These are phyloP conservation scores for Fagus sylvatica DNA, from an alignment of 306 rosid genomes.

Conservation along the genomic window DNA sequence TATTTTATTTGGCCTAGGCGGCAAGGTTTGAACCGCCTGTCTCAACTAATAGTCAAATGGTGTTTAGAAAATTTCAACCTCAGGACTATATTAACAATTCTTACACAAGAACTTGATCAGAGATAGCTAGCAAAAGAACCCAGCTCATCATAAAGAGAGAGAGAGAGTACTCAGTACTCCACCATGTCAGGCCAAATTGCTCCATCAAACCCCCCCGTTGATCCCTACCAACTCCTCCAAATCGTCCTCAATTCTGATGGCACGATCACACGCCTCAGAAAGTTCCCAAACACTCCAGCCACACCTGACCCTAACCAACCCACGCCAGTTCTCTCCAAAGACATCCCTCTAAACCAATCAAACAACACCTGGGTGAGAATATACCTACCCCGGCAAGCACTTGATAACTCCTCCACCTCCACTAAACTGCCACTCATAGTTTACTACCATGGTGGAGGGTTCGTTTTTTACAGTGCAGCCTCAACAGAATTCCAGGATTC, in stretches of 20 bases:
- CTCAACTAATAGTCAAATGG: too few relatives aligned
- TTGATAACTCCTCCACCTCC: not conserved
- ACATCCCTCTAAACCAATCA: constrained; percentile 37
- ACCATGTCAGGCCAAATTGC: not conserved
- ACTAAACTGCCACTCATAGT: constrained; percentile 43
- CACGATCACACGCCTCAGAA: constrained; percentile 34
- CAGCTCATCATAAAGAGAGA: too few relatives aligned
- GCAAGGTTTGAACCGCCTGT: too few relatives aligned
- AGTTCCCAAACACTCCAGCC: constrained; percentile 32
- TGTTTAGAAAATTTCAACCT: too few relatives aligned
- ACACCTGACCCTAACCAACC: constrained; percentile 33
- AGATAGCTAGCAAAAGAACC: not conserved
- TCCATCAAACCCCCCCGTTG: not conserved
- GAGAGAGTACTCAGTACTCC: not conserved
- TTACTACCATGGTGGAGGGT: constrained; percentile 54
- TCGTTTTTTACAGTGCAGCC: constrained; percentile 23
- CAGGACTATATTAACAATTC: too few relatives aligned
- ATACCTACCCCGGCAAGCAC: constrained; percentile 40
- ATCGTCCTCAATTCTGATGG: constrained; percentile 39
- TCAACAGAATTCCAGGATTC: constrained; percentile 33
- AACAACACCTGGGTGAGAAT: constrained; percentile 41
- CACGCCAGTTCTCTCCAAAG: constrained; percentile 42
- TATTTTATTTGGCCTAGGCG: too few relatives aligned
- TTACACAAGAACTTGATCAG: too few relatives aligned
- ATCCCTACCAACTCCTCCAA: constrained; percentile 41